Conservation (phyloP, 495 filamentous ascomycete genomes). For the Neurospora sp. region DNA sequence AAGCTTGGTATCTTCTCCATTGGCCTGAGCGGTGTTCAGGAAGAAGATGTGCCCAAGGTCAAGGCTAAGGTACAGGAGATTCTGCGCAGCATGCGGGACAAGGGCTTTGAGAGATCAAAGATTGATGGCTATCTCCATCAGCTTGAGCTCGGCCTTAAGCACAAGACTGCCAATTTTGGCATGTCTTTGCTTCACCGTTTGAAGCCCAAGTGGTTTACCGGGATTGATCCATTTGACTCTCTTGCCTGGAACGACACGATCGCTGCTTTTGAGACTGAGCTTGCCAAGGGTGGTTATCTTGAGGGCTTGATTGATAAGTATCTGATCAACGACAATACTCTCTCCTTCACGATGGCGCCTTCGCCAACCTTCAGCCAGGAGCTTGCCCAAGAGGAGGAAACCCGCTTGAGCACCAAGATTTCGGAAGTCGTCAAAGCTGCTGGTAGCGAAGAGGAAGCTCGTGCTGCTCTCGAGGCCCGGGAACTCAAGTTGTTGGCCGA, state of each 20-base stretch:
- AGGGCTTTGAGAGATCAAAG: constrained; percentile 79
- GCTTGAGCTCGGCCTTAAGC: constrained; percentile 78
- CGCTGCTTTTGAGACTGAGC: constrained; percentile 62
- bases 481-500: constrained; percentile 74
- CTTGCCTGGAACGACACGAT: constrained; percentile 86
- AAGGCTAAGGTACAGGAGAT: constrained; percentile 61
- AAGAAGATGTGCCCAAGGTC: constrained; percentile 66
- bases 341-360: constrained; percentile 93
- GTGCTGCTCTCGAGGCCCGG: constrained; percentile 54
- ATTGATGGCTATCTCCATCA: constrained; percentile 90
- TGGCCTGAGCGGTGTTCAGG: constrained; percentile 74
- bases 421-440: constrained; percentile 53
- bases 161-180: constrained; percentile 91
- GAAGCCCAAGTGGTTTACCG: constrained; percentile 89
- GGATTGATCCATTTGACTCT: constrained; percentile 80
- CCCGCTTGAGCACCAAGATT: constrained; percentile 60
- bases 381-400: constrained; percentile 66
- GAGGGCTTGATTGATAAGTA: constrained; percentile 84
- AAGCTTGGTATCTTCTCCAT: constrained; percentile 77
- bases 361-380: constrained; percentile 60
- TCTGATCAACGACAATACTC: constrained; percentile 69
- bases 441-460: constrained; percentile 61
- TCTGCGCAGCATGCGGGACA: constrained; percentile 51
- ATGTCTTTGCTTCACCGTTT: constrained; percentile 81
- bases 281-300: constrained; percentile 64